Evolutionary conservation across 768 basidiomycete species (phyloP).

Genomic region (Trametes elegans): DNA sequence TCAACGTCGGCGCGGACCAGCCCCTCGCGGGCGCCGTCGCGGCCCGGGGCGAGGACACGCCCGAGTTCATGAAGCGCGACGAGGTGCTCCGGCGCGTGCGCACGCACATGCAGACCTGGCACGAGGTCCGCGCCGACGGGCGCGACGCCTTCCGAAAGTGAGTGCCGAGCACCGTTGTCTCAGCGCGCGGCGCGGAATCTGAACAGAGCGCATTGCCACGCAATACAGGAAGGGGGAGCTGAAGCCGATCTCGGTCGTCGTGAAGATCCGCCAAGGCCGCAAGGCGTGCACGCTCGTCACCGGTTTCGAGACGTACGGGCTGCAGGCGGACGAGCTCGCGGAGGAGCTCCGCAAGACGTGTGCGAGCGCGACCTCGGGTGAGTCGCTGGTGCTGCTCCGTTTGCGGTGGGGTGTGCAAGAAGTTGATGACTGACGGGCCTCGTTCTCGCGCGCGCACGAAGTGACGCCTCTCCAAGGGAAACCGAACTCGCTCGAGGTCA

Average conservation of each 20-base stretch:
- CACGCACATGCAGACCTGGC: constrained; percentile 75
- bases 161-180: too few species aligned
- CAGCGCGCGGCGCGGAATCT: too few species aligned
- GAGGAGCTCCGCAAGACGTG: constrained; percentile 77
- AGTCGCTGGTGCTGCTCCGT: constrained; percentile 22
- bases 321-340: constrained; percentile 69
- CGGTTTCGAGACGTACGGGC: constrained; percentile 75
- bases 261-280: constrained; percentile 75
- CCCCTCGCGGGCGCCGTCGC: constrained; percentile 31
- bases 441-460: constrained; percentile 25
- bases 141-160: constrained; percentile 61
- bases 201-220: too few species aligned
- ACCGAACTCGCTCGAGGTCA: constrained; percentile 59
- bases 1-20: constrained; percentile 57
- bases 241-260: constrained; percentile 64
- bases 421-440: too few species aligned
- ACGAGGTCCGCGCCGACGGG: constrained; percentile 56
- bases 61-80: constrained; percentile 65
- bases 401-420: neutral
- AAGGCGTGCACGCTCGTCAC: constrained; percentile 76
- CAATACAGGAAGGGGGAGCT: constrained; percentile 78
- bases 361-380: constrained; percentile 77
- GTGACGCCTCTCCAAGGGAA: constrained; percentile 64
- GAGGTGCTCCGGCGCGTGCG: constrained; percentile 54
- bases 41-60: constrained; percentile 27